Evolutionary conservation across 768 basidiomycete genomes (phyloP), one percentile per base, ranked within the genome.

Genomic region (Rhodotorula toruloides): DNA sequence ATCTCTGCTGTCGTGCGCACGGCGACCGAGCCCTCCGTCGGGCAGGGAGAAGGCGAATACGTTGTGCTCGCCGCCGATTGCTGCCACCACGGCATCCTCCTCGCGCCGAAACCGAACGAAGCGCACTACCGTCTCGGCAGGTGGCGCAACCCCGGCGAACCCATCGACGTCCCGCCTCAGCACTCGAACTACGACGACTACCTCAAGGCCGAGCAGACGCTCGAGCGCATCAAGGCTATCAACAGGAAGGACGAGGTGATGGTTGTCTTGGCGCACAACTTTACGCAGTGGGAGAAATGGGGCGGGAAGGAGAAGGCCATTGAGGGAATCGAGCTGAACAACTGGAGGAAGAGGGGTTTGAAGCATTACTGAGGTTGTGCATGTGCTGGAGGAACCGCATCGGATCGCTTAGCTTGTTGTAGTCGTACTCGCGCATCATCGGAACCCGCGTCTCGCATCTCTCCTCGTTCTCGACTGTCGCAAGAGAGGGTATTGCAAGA

Each of bases 311-410:
- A 63, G n/a, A 72, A 52, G 49, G 67, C 65, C 22, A 53, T 43
- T 27, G 88, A 88, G 65, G 96, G 85, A 22, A 89, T 92, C 7
- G 84, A 76, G 74, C 97, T 89, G 78, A 98, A 97, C 1, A 92
- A 92, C 66, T 90, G 81, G 78, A 98, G 94, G 29, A 98, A 83
- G 39, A 88, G 85, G 32, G 87, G 89, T 74, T 96, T 84, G 81
- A 97, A 97, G 66, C 36, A 14, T 8, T 36, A 34, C 17, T 31
- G 48, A n/a, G 82, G 55, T 13, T 27, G 52, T 7, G 50, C 17
- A 36, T 42, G 12, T 21, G 42, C 42, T 42, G 13, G 12, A 12
- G 42, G 42, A 42, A 21, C 12, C 42, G 42, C n/a, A 22, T 31
- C 31, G 25, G 17, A 48, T 48, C 12, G 47, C 44, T 46, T 46